phyloP scores from a whole-genome alignment of 2,329 filamentous ascomycete species.

The Fusarium sp. region DNA sequence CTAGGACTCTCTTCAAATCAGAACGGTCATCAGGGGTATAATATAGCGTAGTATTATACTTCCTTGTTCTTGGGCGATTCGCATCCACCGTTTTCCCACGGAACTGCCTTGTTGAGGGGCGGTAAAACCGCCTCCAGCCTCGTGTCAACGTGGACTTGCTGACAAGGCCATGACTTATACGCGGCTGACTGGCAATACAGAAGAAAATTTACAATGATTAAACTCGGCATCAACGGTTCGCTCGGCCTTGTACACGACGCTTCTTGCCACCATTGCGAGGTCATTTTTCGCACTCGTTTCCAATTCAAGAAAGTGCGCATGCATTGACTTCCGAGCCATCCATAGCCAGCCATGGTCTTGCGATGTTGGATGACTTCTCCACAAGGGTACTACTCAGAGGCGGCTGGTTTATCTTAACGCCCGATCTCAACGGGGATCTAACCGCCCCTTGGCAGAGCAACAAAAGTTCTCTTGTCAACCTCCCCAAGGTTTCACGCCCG shows the following conservation, averaged over 20 bases:
- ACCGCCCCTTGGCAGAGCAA: constrained; percentile 10
- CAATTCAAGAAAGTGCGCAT: constrained; percentile 3
- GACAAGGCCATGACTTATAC: constrained; percentile 34
- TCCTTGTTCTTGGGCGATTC: background rate
- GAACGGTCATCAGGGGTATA: constrained; percentile 13
- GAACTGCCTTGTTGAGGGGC: constrained; percentile 1
- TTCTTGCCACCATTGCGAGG: constrained; percentile 28
- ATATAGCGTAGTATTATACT: constrained; percentile 9
- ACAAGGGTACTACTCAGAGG: constrained; percentile 14
- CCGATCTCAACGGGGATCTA: constrained; percentile 12
- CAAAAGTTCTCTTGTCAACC: constrained; percentile 3
- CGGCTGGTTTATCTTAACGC: constrained; percentile 28
- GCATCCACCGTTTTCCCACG: constrained; percentile 9
- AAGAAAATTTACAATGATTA: background rate
- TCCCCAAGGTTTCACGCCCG: constrained; percentile 7
- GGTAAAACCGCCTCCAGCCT: constrained; percentile 20
- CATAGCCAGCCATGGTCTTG: background rate
- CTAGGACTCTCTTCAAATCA: constrained; percentile 5
- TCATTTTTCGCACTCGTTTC: constrained; percentile 12
- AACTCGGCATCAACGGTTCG: constrained; percentile 17
- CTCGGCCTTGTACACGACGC: constrained; percentile 31
- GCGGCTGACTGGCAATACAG: constrained; percentile 10
- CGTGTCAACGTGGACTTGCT: constrained; percentile 27
- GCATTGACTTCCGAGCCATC: background rate
- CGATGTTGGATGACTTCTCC: constrained; percentile 25